These are phyloP conservation scores for Mercurialis annua DNA, from an alignment of 345 rosid species.

Conservation along the genomic window DNA sequence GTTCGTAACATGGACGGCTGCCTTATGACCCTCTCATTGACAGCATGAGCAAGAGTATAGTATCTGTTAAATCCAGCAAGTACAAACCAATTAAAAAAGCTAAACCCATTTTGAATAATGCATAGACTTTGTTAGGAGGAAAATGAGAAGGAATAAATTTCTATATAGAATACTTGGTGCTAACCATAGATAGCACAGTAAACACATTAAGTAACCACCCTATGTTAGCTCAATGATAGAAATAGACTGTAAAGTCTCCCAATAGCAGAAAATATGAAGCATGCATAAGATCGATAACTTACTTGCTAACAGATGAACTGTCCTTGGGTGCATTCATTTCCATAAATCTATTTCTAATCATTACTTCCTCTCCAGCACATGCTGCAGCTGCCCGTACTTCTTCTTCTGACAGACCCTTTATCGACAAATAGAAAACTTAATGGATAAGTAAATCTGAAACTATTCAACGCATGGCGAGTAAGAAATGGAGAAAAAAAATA, in stretches of 20 bases:
- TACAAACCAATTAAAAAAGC: conserved; percentile 11
- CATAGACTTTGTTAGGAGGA: neutral
- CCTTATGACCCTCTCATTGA: conserved; percentile 76
- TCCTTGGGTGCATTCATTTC: conserved; percentile 99
- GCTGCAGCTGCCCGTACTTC: conserved; percentile 90
- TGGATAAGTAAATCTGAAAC: conserved; percentile 20
- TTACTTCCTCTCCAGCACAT: conserved; percentile 97
- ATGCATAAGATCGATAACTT: conserved; percentile 29
- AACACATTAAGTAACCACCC: neutral
- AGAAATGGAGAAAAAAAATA: neutral
- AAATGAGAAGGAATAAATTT: conserved; percentile 12
- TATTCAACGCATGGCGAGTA: neutral
- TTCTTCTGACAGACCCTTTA: conserved; percentile 97
- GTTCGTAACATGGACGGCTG: conserved; percentile 97
- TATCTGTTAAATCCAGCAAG: conserved; percentile 63
- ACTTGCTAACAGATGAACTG: conserved; percentile 92
- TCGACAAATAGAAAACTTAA: conserved; percentile 22
- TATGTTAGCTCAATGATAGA: neutral
- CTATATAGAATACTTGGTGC: conserved; percentile 1
- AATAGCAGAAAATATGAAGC: neutral
- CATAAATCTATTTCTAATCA: conserved; percentile 84
- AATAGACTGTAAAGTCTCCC: neutral
- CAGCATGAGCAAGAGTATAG: conserved; percentile 97
- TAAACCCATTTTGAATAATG: conserved; percentile 16
- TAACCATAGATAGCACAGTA: neutral